phyloP scores from a whole-genome alignment of 441 rosid genomes.

The Erodium texanum region DNA sequence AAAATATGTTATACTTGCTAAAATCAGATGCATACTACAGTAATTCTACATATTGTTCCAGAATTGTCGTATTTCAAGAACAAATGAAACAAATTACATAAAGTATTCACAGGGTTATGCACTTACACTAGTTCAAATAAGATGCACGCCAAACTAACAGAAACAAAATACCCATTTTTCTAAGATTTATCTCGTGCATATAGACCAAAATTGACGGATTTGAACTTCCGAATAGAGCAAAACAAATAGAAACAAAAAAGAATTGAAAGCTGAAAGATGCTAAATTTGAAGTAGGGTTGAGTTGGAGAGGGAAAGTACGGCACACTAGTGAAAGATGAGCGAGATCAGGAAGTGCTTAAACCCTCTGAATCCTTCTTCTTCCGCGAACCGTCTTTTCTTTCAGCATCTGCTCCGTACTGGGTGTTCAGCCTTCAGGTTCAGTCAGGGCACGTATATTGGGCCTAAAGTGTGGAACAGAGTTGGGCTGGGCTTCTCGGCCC shows the following conservation, averaged over 20 bases:
- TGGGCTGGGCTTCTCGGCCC: conserved; percentile 1
- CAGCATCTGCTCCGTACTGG: not conserved
- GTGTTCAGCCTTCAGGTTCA: not conserved
- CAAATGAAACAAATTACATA: not conserved
- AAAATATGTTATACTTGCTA: not conserved
- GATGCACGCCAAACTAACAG: not conserved
- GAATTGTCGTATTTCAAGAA: not conserved
- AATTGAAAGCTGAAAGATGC: conserved; percentile 1
- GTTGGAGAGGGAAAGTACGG: not conserved
- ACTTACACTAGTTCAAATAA: not conserved
- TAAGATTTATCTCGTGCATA: not conserved
- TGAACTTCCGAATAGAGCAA: not conserved
- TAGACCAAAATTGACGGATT: not conserved
- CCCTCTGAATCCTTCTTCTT: not conserved
- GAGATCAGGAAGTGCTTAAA: not conserved
- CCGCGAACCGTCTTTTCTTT: not conserved
- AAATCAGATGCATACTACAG: not conserved
- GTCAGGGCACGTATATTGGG: not conserved
- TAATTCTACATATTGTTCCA: not conserved
- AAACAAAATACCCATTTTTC: not conserved
- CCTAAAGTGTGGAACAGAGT: not conserved
- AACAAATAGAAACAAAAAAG: not conserved
- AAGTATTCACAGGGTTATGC: not conserved
- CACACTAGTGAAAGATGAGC: not conserved
- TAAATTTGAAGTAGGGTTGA: not conserved